Evolutionary conservation across 768 basidiomycete species (phyloP).

Genomic region (Trametes coccinea): DNA sequence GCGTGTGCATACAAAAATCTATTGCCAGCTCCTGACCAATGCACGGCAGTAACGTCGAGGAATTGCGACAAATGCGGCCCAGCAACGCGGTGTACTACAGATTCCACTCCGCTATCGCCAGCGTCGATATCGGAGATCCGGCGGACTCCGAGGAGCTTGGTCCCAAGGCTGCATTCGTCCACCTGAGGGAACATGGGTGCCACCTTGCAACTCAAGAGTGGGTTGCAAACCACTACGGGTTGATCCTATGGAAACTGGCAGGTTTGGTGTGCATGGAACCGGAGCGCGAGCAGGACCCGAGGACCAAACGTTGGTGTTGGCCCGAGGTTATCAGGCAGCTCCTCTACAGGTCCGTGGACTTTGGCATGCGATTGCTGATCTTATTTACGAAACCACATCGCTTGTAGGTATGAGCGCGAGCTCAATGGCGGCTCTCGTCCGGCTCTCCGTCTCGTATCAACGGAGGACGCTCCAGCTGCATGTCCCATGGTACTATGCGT

Average conservation of each 20-base stretch:
- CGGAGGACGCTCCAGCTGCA: conserved; percentile 78
- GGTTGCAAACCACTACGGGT: conserved; percentile 90
- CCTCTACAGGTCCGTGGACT: conserved; percentile 66
- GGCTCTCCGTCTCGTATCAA: conserved; percentile 74
- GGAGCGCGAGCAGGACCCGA: conserved; percentile 46
- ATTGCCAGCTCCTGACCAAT: background rate
- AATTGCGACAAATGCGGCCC: conserved; percentile 57
- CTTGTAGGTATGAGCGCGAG: conserved; percentile 84
- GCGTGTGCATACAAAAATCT: background rate
- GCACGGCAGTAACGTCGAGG: conserved; percentile 46
- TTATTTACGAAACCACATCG: conserved; percentile 11
- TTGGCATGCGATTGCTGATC: background rate
- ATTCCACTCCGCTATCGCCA: conserved; percentile 43
- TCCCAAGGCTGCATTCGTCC: conserved; percentile 53
- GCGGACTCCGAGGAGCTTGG: conserved; percentile 39
- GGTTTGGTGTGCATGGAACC: conserved; percentile 81
- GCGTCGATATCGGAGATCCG: background rate
- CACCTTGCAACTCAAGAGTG: conserved; percentile 69
- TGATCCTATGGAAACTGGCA: conserved; percentile 94
- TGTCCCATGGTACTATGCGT: conserved; percentile 86
- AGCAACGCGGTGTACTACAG: conserved; percentile 57
- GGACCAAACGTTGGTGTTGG: conserved; percentile 75
- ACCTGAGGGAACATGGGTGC: conserved; percentile 61
- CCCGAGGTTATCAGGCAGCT: conserved; percentile 79
- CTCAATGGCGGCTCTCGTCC: conserved; percentile 77